Conservation (phyloP, 2,329 filamentous ascomycete species). For the Verticillium dahliae region DNA sequence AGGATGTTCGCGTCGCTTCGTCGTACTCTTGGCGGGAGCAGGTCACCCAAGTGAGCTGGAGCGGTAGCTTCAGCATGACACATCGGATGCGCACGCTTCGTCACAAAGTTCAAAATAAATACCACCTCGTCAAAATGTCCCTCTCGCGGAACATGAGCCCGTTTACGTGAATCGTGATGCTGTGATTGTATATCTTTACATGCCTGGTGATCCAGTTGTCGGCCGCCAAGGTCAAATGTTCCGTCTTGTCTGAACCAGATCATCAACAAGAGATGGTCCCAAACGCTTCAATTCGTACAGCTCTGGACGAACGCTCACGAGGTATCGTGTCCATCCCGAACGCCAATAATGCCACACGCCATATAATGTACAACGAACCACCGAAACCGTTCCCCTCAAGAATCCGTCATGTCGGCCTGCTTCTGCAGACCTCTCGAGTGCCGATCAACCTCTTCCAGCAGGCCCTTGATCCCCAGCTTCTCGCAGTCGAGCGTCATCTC, state of each 20-base stretch:
- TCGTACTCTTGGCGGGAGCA: not conserved
- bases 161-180: not conserved
- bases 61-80: not conserved
- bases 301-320: not conserved
- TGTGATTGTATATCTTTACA: not conserved
- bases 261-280: not conserved
- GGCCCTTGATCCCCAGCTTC: conserved; percentile 75
- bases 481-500: conserved; percentile 77
- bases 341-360: conserved; percentile 1
- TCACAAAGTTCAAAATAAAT: not conserved
- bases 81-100: not conserved
- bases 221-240: not conserved
- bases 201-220: not conserved
- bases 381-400: conserved; percentile 9
- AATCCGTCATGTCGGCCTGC: conserved; percentile 66
- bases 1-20: not conserved
- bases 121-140: not conserved
- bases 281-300: not conserved
- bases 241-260: not conserved
- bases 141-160: not conserved
- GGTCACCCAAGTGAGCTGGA: not conserved
- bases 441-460: conserved; percentile 83
- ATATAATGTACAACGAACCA: conserved; percentile 1
- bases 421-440: conserved; percentile 79
- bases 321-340: not conserved